Conservation (phyloP, 164 flowering plant genomes). For the Nelumbo lutea region DNA sequence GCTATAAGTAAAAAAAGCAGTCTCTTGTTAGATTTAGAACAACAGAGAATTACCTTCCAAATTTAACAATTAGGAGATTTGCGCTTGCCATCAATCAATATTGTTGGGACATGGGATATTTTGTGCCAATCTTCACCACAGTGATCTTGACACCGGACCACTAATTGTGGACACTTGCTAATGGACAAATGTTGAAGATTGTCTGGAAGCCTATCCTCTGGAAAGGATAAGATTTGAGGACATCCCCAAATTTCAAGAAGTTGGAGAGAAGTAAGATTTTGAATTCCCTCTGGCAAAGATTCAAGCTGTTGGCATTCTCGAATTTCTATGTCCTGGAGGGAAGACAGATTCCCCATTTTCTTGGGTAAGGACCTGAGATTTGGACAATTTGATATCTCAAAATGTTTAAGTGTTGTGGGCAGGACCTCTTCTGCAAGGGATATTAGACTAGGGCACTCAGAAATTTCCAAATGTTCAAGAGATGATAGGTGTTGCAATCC, state of each 20-base stretch:
- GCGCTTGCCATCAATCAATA: background rate
- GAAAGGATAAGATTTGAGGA: background rate
- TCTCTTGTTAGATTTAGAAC: background rate
- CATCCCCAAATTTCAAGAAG: background rate
- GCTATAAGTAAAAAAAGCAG: too few species aligned
- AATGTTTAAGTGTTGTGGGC: constrained; percentile 1
- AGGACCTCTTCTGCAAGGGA: constrained; percentile 3
- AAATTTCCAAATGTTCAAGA: constrained; percentile 5
- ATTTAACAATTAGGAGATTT: background rate
- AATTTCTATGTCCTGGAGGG: constrained; percentile 4
- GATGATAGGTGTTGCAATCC: background rate
- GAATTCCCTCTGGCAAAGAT: constrained; percentile 7
- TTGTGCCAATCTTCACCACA: background rate
- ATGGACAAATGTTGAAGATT: background rate
- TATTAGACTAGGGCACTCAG: constrained; percentile 2
- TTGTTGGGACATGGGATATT: background rate
- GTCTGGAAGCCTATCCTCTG: background rate
- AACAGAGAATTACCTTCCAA: background rate
- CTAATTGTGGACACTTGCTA: background rate
- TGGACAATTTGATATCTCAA: background rate
- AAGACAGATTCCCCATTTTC: background rate
- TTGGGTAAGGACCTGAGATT: constrained; percentile 9
- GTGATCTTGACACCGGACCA: background rate
- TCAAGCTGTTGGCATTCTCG: background rate
- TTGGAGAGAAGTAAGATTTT: constrained; percentile 2